These are phyloP conservation scores for Daldinia eschscholtzii DNA, from an alignment of 2,329 filamentous ascomycete genomes.

Conservation along the genomic window DNA sequence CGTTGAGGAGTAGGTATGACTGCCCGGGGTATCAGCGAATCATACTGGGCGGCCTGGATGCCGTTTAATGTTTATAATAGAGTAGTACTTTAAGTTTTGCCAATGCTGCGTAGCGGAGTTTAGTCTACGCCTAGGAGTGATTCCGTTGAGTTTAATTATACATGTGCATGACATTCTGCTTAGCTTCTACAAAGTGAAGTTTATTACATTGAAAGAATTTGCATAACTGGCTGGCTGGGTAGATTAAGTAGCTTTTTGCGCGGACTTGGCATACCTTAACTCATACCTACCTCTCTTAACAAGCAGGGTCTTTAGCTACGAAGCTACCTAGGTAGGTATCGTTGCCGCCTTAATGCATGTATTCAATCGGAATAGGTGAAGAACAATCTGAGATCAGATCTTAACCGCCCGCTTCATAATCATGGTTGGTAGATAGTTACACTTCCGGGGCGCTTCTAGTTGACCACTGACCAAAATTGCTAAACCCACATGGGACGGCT, in stretches of 20 bases:
- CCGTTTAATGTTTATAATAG: not conserved
- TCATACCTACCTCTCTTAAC: not conserved
- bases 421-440: not conserved
- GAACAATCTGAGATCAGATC: slow-evolving; percentile 15
- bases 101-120: not conserved
- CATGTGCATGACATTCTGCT: not conserved
- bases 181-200: not conserved
- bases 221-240: not conserved
- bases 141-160: not conserved
- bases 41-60: not conserved
- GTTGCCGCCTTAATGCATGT: not conserved
- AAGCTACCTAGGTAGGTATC: not conserved
- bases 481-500: not conserved
- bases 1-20: not conserved
- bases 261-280: not conserved
- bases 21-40: not conserved
- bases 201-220: not conserved
- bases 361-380: not conserved
- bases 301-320: not conserved
- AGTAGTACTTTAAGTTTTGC: not conserved
- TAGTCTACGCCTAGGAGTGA: not conserved
- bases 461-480: not conserved
- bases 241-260: not conserved
- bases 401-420: not conserved
- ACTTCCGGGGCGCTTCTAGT: not conserved